Percentiles rank a stretch among this genome's conserved stretches.
These are phyloP conservation scores for Pilobolus umbonatus DNA, from an alignment of 192 early-diverging fungal species.

Conservation along the genomic window DNA sequence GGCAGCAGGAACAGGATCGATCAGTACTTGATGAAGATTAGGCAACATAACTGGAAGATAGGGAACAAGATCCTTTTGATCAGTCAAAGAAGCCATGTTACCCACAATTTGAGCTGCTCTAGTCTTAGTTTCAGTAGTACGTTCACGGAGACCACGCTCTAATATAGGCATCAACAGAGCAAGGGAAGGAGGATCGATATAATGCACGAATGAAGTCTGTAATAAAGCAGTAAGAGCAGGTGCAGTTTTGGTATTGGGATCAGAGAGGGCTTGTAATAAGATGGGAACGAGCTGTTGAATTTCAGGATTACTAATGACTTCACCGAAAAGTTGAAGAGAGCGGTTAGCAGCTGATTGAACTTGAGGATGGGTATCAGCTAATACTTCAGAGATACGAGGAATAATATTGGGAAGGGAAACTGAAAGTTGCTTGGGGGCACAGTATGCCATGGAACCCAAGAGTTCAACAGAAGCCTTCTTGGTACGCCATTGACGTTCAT, in stretches of 20 bases:
- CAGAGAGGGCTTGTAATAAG: conserved; percentile 78
- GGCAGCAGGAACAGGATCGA: conserved; percentile 95
- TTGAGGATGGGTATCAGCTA: conserved; percentile 89
- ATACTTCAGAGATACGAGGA: conserved; percentile 85
- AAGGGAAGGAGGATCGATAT: conserved; percentile 94
- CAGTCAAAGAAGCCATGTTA: conserved; percentile 94
- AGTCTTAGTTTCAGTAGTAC: conserved; percentile 89
- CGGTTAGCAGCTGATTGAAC: conserved; percentile 84
- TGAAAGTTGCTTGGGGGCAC: conserved; percentile 93
- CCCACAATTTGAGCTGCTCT: conserved; percentile 97
- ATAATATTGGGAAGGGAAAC: conserved; percentile 87
- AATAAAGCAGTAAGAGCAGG: conserved; percentile 80
- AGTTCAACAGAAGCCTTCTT: conserved; percentile 96
- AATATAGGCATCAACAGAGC: conserved; percentile 94
- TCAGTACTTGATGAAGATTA: conserved; percentile 81
- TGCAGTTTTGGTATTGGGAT: conserved; percentile 85
- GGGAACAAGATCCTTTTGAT: conserved; percentile 87
- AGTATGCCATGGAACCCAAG: conserved; percentile 90
- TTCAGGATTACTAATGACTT: conserved; percentile 97
- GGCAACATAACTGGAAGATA: conserved; percentile 84
- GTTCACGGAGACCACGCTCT: conserved; percentile 85
- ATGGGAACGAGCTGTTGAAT: conserved; percentile 88
- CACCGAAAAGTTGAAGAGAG: conserved; percentile 83
- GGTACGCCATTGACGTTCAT: conserved; percentile 91
- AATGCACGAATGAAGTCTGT: conserved; percentile 95